Evolutionary conservation across 2,329 filamentous ascomycete genomes (phyloP), one percentile per base, ranked within the genome.

Genomic region (Claviceps sp.): DNA sequence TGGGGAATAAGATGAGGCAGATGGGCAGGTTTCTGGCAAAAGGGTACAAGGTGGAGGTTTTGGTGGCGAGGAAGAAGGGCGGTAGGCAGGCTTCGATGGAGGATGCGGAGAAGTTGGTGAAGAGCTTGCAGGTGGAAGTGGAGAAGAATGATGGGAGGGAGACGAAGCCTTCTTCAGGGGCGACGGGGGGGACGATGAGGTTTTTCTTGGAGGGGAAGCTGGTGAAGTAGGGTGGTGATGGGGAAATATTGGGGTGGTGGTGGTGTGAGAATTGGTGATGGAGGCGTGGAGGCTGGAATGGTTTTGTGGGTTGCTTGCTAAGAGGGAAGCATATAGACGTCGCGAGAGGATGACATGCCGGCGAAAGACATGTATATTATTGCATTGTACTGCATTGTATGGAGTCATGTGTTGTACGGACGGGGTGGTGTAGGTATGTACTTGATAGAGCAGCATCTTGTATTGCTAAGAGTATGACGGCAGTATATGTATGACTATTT

Each of bases 21-120:
- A 65, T 91, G 60, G 68, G 68, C 55, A 74, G 70, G 50, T 95
- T 95, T 63, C 63, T 96, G 62, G 70, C 65, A 8, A 87, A 88
- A 65, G 89, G 89, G 1, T 76, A 78, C 63, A 81, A 76, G 62
- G 88, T 96, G 20, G 84, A 93, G 63, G 62, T 96, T 11, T 60
- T 84, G 50, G 60, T 96, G 47, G 79, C 80, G n/a, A 65, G 64
- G 53, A 78, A 78, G 64, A 90, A 83, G 74, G 78, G 75, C 59
- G 74, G 75, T 53, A 74, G 75, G 57, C 73, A 76, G 55, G 73
- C 73, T 52, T 80, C 85, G 0, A 60, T 61, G 39, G 78, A 81
- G 23, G 83, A 90, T 66, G 80, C 79, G 20, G 64, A 76, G 54
- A 73, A 66, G 23, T 64, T 90, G 45, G 59, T 91, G 29, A 56